Conservation (phyloP, 1,284 basidiomycete genomes). For the Ustilago crameri region DNA sequence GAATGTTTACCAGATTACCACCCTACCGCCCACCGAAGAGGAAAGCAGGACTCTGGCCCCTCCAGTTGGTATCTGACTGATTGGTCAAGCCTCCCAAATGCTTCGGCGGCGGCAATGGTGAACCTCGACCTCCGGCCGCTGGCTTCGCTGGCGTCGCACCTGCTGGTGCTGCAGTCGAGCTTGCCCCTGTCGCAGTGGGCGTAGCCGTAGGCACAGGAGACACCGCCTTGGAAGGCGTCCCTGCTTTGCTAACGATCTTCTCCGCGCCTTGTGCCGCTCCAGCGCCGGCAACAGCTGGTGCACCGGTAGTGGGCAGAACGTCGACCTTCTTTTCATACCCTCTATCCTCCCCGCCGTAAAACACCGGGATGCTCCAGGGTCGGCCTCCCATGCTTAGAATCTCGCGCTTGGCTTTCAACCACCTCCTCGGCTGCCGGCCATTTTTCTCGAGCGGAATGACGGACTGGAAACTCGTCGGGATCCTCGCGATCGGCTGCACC, state of each 20-base stretch:
- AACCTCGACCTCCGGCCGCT: constrained; percentile 7
- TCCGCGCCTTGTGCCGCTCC: constrained; percentile 6
- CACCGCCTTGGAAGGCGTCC: constrained; percentile 22
- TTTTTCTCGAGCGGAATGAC: constrained; percentile 52
- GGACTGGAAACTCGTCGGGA: constrained; percentile 49
- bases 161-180: not conserved
- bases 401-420: constrained; percentile 51
- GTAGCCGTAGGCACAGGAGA: constrained; percentile 19
- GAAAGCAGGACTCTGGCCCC: constrained; percentile 45
- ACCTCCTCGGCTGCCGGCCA: constrained; percentile 39
- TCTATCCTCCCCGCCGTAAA: constrained; percentile 50
- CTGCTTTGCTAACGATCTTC: constrained; percentile 14
- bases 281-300: not conserved
- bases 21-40: constrained; percentile 37
- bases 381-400: constrained; percentile 58
- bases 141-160: not conserved
- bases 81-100: constrained; percentile 29
- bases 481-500: constrained; percentile 53
- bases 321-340: constrained; percentile 46
- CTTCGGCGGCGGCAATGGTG: constrained; percentile 42
- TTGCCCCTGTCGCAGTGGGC: constrained; percentile 2
- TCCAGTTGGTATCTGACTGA: constrained; percentile 34
- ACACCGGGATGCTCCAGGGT: constrained; percentile 55
- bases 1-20: no score
- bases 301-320: not conserved